These are phyloP conservation scores for Exophiala xenobiotica DNA, from an alignment of 2,329 filamentous ascomycete species.

Conservation along the genomic window DNA sequence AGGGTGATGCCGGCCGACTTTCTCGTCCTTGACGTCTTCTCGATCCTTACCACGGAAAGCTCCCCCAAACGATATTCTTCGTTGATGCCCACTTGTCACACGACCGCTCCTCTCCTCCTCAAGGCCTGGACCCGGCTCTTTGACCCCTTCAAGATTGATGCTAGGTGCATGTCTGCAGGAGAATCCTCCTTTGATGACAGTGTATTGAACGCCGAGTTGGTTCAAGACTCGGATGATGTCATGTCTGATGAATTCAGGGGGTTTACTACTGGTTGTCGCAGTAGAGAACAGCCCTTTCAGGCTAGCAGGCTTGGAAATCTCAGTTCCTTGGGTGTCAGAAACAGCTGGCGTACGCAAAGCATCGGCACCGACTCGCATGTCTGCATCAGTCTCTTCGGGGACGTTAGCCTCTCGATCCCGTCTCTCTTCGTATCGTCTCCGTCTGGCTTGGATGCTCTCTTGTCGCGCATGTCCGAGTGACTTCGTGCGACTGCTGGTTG, in stretches of 20 bases:
- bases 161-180: constrained; percentile 84
- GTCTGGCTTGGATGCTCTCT: constrained; percentile 87
- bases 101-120: constrained; percentile 48
- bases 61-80: constrained; percentile 82
- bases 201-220: constrained; percentile 85
- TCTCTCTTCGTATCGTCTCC: constrained; percentile 67
- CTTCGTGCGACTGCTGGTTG: constrained; percentile 69
- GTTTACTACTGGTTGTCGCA: constrained; percentile 91
- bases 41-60: constrained; percentile 62
- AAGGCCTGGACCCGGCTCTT: constrained; percentile 46
- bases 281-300: constrained; percentile 97
- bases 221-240: constrained; percentile 90
- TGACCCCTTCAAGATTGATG: constrained; percentile 76
- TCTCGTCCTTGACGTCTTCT: constrained; percentile 67
- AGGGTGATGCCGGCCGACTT: constrained; percentile 42
- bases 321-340: constrained; percentile 59
- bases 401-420: constrained; percentile 67
- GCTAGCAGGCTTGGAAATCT: constrained; percentile 83
- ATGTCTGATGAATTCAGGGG: constrained; percentile 76
- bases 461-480: constrained; percentile 84
- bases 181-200: constrained; percentile 91
- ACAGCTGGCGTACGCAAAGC: constrained; percentile 48
- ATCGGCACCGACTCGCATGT: constrained; percentile 60
- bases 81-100: constrained; percentile 60
- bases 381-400: constrained; percentile 85